Evolutionary conservation across 345 rosid species (phyloP), one percentile per base, ranked within the genome.

Genomic region (Hypericum perforatum): DNA sequence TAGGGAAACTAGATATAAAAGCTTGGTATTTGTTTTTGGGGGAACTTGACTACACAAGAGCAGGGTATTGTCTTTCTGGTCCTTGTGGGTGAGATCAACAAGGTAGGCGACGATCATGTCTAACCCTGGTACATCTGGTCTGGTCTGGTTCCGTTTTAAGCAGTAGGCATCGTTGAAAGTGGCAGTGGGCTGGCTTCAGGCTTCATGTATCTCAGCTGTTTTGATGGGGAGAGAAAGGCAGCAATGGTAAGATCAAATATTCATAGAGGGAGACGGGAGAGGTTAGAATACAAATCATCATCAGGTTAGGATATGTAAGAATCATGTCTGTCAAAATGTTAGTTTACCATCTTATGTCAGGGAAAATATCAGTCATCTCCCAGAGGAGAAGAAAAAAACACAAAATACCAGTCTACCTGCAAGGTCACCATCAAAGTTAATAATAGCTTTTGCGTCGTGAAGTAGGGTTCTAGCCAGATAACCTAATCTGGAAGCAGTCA

Each of bases 171-270:
- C 94, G 78, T 75, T 80, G 76, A 76, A 71, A 71, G 79, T 60
- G 81, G 76, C 81, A 63, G 82, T 74, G 73, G 85, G 75, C 83
- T 65, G 81, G 89, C 97, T 73, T 85, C 97, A 73, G 95, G 97
- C 95, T 76, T 79, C 96, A 68, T 71, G 73, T 71, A 77, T 76
- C 71, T 81, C 86, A 75, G 95, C 98, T 87, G 95, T 91, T 82
- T 73, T 73, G 62, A 65, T 70, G 80, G 95, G 80, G 72, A 58
- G 70, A 82, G 80, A 76, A 71, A 81, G 89, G 82, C 82, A 83
- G 76, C 78, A 78, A 59, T 74, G 84, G 85, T 75, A 76, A 75
- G 74, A 86, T 90, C 84, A 84, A 95, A 86, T 58, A 63, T 72
- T 76, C 52, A 56, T 57, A 70, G 57, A 72, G 80, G 87, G 71